Base-by-base conservation (phyloP, 2,329 filamentous ascomycete genomes). In the Hirsutella thompsonii region DNA sequence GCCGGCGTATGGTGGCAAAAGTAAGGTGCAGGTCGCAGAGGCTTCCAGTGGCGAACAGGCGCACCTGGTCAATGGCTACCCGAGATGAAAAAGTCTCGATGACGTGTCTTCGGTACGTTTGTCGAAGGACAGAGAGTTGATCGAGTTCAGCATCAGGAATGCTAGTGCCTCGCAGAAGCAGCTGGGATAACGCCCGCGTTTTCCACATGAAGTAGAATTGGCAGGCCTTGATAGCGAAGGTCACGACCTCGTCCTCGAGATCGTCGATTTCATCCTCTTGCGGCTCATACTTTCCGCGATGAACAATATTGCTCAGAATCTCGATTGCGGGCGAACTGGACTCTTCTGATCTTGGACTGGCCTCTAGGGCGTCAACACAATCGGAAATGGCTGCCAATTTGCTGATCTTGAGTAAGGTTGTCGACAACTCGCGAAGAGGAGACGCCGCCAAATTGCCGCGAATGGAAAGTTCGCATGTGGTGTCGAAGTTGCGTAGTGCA, bases 191-290 rank as follows among this genome's bases (percentile, higher is more conserved):
- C 40, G 70, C 67, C 40, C 77, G 74, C 19, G 83, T 74, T 56
- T 92, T 90, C 92, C 92, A 98, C 78, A 94, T 86, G 56, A 95
- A 94, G 63, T 95, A 96, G 62, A 93, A 87, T 37, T 88, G 72
- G 39, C 83, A 71, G 2, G 80, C 72, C 48, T 83, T 82, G 52
- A 93, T 83, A 23, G 87, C 81, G 51, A 81, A 82, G 2, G 76
- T 70, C 6, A 87, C 79, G 35, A 92, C 69, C 47, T 85, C 79
- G 49, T 92, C 84, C 58, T 96, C 90, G 11, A 85, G 67, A 35
- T 79, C 79, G 47, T 88, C 83, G 20, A 81, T 70, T 13, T 83
- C 81, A 35, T 81, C 75, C 41, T 87, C 77, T 3, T 79, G 66
- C 41, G 81, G 78, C 40, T 75, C 71, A 36, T 81, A 77, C 39